Base-by-base conservation (phyloP, 164 flowering plant genomes). In the Brasenia schreberi region DNA sequence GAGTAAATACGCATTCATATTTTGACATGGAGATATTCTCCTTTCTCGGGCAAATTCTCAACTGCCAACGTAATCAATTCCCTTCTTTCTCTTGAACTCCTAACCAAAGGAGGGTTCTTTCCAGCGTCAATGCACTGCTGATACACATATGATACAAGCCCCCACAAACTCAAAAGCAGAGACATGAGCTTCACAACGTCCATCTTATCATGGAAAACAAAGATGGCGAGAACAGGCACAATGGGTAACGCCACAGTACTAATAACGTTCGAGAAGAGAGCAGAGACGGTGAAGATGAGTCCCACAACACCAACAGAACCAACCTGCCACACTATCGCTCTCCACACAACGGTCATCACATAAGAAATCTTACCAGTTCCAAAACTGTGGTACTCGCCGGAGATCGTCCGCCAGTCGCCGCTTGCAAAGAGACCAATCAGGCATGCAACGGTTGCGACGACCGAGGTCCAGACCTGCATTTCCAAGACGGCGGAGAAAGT, bases 171-270 rank as follows among this genome's bases (percentile, higher is more conserved):
- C 74, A 74, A 53, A 59, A 74, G 64, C 80, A 78, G 19, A 6
- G 80, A 67, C 44, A 75, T 65, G 64, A 72, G 75, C 74, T 78
- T 78, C 67, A 75, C 70, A 5, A 68, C 80, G 72, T 72, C 76
- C 76, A 78, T 75, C 61, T 70, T 75, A 19, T 78, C 80, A 49
- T 71, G 70, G 67, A 74, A 77, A 5, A 72, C 39, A 11, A 77
- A 45, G 44, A 77, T 72, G 42, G 77, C 75, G 19, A 64, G n/a
- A 43, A 72, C 39, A 0, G 80, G 80, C n/a, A 69, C 49, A 60
- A 77, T 52, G 27, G 80, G 70, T 70, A 75, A 70, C 12, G 70
- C 64, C 60, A 74, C 4, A 14, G 77, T 72, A 18, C 75, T 72
- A 18, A 77, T 74, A 5, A 71, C 80, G 65, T 77, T 77, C 62